phyloP scores from a whole-genome alignment of 352 stramenopile species.

The Salisapilia sapeloensis region DNA sequence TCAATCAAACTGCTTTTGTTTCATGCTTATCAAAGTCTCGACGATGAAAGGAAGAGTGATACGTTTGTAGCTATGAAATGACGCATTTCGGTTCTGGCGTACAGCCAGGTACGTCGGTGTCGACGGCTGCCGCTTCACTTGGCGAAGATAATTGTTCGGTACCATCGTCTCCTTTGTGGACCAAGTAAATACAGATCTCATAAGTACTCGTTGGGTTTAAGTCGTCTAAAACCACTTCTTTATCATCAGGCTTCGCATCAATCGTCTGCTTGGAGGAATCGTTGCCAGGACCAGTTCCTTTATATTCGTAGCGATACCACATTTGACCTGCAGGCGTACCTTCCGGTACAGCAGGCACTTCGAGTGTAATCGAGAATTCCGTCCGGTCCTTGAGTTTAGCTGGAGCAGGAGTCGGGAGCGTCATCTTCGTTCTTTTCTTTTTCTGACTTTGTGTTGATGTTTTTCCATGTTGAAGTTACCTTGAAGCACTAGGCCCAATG shows the following conservation, averaged over 20 bases:
- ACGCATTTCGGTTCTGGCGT: conserved; percentile 31
- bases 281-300: conserved; percentile 20
- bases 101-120: conserved; percentile 75
- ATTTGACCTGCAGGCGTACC: conserved; percentile 4
- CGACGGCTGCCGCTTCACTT: conserved; percentile 65
- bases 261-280: conserved; percentile 12
- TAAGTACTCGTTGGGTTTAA: conserved; percentile 80
- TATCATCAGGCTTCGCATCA: conserved; percentile 18
- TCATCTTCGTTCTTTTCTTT: too few relatives aligned
- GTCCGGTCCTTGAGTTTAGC: conserved; percentile 57
- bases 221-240: conserved; percentile 57
- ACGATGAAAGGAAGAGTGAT: too few relatives aligned
- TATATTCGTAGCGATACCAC: conserved; percentile 59
- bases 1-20: too few relatives aligned
- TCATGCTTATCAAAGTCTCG: too few relatives aligned
- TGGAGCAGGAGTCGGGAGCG: conserved; percentile 17
- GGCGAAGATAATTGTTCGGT: conserved; percentile 21
- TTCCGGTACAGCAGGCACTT: conserved; percentile 11
- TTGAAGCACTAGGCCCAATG: too few relatives aligned
- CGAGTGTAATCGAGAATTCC: conserved; percentile 71
- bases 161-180: conserved; percentile 15
- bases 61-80: too few relatives aligned
- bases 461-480: too few relatives aligned
- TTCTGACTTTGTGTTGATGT: too few relatives aligned
- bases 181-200: conserved; percentile 62